phyloP scores from a whole-genome alignment of 257 asterid species.

The Nicotiana sylvestris region DNA sequence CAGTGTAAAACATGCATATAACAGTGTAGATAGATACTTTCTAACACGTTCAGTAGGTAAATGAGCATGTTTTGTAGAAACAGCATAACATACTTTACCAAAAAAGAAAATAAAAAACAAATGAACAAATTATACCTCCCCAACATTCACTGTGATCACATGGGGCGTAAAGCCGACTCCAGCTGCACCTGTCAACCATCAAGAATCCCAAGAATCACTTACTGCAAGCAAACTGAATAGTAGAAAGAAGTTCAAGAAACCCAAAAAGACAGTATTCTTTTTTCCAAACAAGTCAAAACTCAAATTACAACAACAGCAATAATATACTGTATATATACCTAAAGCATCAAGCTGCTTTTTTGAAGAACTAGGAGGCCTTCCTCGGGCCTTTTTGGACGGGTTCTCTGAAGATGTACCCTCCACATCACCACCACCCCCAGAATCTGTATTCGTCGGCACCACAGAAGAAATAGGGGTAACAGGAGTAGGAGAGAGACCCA shows the following conservation, averaged over 20 bases:
- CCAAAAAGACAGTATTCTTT: background rate
- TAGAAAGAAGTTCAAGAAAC: background rate
- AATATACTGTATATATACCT: slow-evolving; percentile 20
- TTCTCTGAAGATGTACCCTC: slow-evolving; percentile 31
- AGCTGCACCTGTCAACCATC: slow-evolving; percentile 29
- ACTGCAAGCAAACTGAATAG: background rate
- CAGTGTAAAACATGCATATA: background rate
- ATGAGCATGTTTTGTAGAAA: background rate
- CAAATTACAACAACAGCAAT: background rate
- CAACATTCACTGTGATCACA: slow-evolving; percentile 44
- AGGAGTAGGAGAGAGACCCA: slow-evolving; percentile 65
- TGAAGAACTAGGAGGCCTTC: slow-evolving; percentile 54
- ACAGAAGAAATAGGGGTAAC: slow-evolving; percentile 39
- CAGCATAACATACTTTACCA: background rate
- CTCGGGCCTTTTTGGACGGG: slow-evolving; percentile 37
- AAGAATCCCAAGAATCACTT: background rate
- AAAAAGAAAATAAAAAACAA: background rate
- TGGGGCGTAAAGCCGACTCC: slow-evolving; percentile 53
- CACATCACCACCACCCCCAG: slow-evolving; percentile 36
- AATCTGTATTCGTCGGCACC: slow-evolving; percentile 24
- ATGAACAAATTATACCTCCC: slow-evolving; percentile 33
- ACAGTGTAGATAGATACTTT: background rate
- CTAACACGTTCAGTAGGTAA: background rate
- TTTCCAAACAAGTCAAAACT: background rate
- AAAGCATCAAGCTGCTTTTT: slow-evolving; percentile 48